Evolutionary conservation across 2,329 filamentous ascomycete genomes (phyloP).

Genomic region (Xylaria sp.): DNA sequence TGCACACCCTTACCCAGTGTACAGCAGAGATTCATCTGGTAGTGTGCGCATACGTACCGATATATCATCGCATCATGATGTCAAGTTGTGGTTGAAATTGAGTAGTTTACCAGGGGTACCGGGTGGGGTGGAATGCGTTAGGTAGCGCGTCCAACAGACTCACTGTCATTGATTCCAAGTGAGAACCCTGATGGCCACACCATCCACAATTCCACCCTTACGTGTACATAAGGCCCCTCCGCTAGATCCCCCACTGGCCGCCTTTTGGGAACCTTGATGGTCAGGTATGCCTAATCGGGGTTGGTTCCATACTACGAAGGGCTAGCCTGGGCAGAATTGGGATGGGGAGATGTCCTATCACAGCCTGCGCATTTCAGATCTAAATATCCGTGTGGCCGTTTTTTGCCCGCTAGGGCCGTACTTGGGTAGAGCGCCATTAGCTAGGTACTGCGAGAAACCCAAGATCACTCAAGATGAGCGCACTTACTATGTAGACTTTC

Average conservation of each 20-base stretch:
- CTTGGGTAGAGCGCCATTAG: background rate
- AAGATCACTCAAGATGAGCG: background rate
- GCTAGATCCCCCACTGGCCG: background rate
- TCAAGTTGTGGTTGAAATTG: background rate
- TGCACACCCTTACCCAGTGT: background rate
- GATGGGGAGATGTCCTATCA: constrained; percentile 20
- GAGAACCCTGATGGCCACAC: constrained; percentile 34
- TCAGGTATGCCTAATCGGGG: constrained; percentile 4
- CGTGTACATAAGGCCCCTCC: background rate
- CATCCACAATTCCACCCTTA: background rate
- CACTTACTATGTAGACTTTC: background rate
- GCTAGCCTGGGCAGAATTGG: background rate
- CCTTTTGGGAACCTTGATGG: constrained; percentile 47
- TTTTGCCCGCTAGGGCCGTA: too few species aligned
- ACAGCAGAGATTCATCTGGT: background rate
- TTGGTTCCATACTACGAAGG: background rate
- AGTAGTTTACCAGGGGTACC: too few species aligned
- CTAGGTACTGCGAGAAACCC: background rate
- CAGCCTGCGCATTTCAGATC: constrained; percentile 20
- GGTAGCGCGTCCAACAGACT: too few species aligned
- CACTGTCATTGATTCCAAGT: background rate
- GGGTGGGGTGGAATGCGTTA: too few species aligned
- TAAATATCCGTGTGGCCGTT: too few species aligned
- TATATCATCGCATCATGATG: background rate
- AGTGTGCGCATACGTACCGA: background rate